Evolutionary conservation across 2,329 filamentous ascomycete species (phyloP), one percentile per base, ranked within the genome.

Genomic region (Cercospora nicotianae): DNA sequence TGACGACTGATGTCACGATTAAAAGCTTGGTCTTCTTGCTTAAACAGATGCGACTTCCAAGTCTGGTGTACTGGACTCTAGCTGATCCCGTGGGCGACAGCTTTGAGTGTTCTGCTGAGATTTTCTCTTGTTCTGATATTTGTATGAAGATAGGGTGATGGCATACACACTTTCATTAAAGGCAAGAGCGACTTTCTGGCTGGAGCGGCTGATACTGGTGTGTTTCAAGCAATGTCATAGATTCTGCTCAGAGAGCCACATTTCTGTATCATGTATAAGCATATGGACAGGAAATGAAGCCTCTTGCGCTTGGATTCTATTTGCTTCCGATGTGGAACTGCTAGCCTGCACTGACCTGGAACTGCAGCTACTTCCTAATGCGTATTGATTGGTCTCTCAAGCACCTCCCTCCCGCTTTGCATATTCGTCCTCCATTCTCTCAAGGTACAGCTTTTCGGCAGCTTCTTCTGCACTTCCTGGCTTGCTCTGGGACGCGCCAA

Each of bases 351-450:
- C 59, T 39, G 61, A 57, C 48, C 42, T 42, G 18, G 26, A 23
- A 33, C 7, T 30, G 26, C 53, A 10, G 8, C n/a, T 58, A 5
- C n/a, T 10, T 31, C 18, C 39, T 51, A 6, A 5, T 9, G 5
- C 13, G 28, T 28, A n/a, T 18, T 3, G 23, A 57, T 36, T 5
- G 62, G 6, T 28, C 31, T 5, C 23, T 65, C 64, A 81, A 51
- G 80, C 80, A 55, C 80, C 80, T 9, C 80, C 80, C 71, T 82
- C 80, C 30, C 79, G 73, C 77, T 82, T 82, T 2, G 80, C 80
- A 73, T 81, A 82, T 69, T 82, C 80, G 1, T 80, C 80, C 72
- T 81, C 79, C 69, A 82, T 82, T 23, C 74, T 75, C 72, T 81
- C 78, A 67, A 79, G 77, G 69, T 80, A 81, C 64, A 78, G 53